Evolutionary conservation across 2,329 filamentous ascomycete genomes (phyloP), one percentile per base, ranked within the genome.

Genomic region (Aspergillus flavus): DNA sequence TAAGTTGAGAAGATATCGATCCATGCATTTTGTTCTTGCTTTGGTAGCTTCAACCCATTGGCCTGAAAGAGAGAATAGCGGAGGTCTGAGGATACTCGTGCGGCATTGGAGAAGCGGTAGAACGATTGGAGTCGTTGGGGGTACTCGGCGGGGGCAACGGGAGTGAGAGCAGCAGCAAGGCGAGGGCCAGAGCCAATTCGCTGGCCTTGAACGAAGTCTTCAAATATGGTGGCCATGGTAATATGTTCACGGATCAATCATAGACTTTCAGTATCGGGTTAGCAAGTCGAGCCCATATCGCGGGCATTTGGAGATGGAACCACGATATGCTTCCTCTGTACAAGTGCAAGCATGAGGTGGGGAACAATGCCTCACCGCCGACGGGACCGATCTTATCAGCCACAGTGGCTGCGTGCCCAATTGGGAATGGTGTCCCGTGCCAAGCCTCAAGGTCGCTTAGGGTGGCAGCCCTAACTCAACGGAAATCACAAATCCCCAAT

Each of bases 1-100:
- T 94, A 97, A 23, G 87, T 84, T 41, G 85, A 82, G 74, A 94
- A 96, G 34, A 98, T 88, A 45, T 97, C 94, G 0, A 90, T 83
- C 95, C 95, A 99, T n/a, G 89, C 90, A 62, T 85, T 86, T 28
- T 87, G 82, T 79, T 97, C 92, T 46, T 89, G 85, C 46, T 87
- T 84, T n/a, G 84, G 80, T 28, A 93, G 76, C 58, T 82, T 84
- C 34, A 81, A 78, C 34, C 83, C 81, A 62, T 81, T 83, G 30
- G 82, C 87, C 68, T 89, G 87, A 64, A 94, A 86, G 62, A 95
- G 84, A 53, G 81, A 78, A 72, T 91, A 89, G 61, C 89, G 88
- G 59, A 97, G 83, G 71, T 95, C 91, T 41, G 84, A 83, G 66
- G 89, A 87, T 57, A 89, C 82, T 70, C 87, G 87, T 68, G 87